Conservation (phyloP, 1,284 basidiomycete genomes). For the Sanghuangporus baumii region DNA sequence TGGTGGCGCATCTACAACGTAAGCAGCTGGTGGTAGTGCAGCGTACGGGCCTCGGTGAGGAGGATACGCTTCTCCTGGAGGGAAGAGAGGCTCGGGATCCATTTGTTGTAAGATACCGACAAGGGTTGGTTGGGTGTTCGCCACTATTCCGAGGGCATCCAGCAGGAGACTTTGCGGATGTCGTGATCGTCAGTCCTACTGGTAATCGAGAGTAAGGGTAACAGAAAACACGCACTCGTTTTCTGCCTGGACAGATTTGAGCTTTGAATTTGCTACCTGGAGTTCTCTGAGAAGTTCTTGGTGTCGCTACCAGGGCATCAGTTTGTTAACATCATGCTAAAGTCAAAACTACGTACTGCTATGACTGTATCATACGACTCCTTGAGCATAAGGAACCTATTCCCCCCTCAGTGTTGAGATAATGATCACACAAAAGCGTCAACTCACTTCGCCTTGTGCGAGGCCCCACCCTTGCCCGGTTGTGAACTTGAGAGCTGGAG, state of each 20-base stretch:
- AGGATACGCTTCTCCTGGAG: background rate
- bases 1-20: background rate
- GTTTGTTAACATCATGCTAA: background rate
- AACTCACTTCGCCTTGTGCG: conserved; percentile 12
- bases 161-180: conserved; percentile 8
- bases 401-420: background rate
- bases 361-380: conserved; percentile 14
- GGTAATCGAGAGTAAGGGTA: background rate
- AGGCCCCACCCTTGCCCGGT: background rate
- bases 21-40: background rate
- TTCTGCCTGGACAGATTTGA: conserved; percentile 16
- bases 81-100: background rate
- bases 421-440: background rate
- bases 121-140: conserved; percentile 9
- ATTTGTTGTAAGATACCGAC: conserved; percentile 9
- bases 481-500: background rate
- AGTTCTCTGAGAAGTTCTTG: conserved; percentile 13
- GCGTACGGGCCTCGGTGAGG: background rate
- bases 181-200: background rate
- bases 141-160: conserved; percentile 15
- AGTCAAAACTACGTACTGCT: background rate
- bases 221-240: conserved; percentile 14
- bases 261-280: conserved; percentile 6
- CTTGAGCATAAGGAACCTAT: conserved; percentile 8
- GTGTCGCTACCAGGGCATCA: conserved; percentile 1